These are phyloP conservation scores for Lagenidium sp. DNA, from an alignment of 352 stramenopile genomes.

Conservation along the genomic window DNA sequence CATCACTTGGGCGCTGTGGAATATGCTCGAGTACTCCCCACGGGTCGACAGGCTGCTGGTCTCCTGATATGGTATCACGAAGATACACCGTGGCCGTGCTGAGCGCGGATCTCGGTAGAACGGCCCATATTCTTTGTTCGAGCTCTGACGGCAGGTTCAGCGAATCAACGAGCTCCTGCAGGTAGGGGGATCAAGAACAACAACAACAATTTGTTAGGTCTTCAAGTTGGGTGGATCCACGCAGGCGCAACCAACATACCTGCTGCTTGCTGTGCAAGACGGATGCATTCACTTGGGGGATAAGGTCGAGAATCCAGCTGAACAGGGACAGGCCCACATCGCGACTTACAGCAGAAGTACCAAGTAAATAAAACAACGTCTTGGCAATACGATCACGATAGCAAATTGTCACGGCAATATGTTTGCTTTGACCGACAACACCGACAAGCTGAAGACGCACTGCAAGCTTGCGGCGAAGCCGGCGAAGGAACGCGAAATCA, in stretches of 20 bases:
- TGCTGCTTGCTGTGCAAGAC: constrained; percentile 70
- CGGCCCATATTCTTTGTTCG: constrained; percentile 53
- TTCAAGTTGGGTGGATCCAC: neutral
- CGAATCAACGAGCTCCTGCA: constrained; percentile 62
- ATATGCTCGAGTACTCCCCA: constrained; percentile 73
- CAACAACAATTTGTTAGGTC: constrained; percentile 1
- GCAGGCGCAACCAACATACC: constrained; percentile 24
- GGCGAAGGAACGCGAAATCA: constrained; percentile 29
- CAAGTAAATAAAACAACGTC: constrained; percentile 66
- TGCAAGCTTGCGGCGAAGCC: constrained; percentile 62
- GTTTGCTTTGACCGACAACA: constrained; percentile 64
- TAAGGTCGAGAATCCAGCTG: constrained; percentile 82
- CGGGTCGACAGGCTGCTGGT: constrained; percentile 47
- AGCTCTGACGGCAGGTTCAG: constrained; percentile 47
- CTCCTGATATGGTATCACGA: constrained; percentile 6
- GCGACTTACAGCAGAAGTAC: constrained; percentile 48
- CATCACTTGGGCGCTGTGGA: constrained; percentile 57
- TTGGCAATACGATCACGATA: constrained; percentile 83
- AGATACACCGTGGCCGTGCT: constrained; percentile 19
- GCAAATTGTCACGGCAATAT: constrained; percentile 69
- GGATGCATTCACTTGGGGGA: constrained; percentile 64
- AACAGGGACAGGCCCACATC: constrained; percentile 68
- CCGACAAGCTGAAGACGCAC: constrained; percentile 70
- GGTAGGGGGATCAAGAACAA: too few relatives aligned
- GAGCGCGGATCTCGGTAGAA: constrained; percentile 48